Conservation (phyloP, 1,284 basidiomycete genomes). For the Hymenochaete sp. region DNA sequence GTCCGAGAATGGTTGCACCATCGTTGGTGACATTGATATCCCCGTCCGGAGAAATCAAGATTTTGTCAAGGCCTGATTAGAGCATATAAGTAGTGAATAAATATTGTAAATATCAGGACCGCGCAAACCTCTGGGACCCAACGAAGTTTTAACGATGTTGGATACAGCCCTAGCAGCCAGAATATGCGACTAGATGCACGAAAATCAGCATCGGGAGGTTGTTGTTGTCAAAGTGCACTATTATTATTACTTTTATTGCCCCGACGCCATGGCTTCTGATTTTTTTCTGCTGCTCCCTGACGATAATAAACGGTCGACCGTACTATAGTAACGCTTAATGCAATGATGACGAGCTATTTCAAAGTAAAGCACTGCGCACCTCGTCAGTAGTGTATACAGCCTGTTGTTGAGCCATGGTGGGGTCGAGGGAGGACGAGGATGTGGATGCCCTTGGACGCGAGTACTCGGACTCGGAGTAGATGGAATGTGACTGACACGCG, state of each 20-base stretch:
- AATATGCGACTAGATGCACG: slow-evolving; percentile 70
- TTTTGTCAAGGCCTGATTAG: slow-evolving; percentile 87
- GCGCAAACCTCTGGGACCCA: slow-evolving; percentile 86
- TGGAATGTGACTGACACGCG: background rate
- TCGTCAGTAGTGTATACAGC: slow-evolving; percentile 90
- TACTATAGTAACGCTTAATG: slow-evolving; percentile 50
- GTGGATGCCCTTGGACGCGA: background rate
- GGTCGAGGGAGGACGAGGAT: background rate
- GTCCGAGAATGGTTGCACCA: slow-evolving; percentile 90
- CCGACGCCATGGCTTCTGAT: slow-evolving; percentile 90
- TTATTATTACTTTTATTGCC: slow-evolving; percentile 77
- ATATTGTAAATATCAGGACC: too few relatives aligned
- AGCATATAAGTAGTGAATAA: background rate
- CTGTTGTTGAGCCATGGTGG: slow-evolving; percentile 26
- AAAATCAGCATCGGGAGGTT: slow-evolving; percentile 16
- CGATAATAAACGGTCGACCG: slow-evolving; percentile 94
- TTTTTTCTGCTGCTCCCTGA: slow-evolving; percentile 92
- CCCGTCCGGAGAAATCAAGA: slow-evolving; percentile 95
- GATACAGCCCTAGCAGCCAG: slow-evolving; percentile 88
- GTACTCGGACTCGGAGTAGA: background rate
- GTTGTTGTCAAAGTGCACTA: background rate
- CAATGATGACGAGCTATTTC: slow-evolving; percentile 13
- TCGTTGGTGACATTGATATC: slow-evolving; percentile 99
- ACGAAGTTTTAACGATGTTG: slow-evolving; percentile 91
- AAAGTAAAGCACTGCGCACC: slow-evolving; percentile 35